Percentiles rank a stretch among this genome's conserved stretches.
These are phyloP conservation scores for Copromyces sp. DNA, from an alignment of 495 filamentous ascomycete species.

Conservation along the genomic window DNA sequence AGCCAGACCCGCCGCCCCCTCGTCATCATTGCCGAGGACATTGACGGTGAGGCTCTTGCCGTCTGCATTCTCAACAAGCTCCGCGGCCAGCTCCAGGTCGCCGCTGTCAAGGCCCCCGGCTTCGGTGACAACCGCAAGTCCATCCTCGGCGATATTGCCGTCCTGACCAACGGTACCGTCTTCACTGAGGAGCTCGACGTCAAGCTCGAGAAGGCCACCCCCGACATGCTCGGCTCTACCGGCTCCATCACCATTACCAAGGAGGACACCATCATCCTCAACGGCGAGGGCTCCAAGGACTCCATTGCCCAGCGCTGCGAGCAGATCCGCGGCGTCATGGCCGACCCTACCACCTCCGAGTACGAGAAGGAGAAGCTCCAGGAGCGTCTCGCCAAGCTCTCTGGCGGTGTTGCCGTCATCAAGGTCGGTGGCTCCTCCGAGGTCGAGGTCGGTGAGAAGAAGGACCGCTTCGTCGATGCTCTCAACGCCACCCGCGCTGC, in stretches of 20 bases:
- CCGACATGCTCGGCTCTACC: slow-evolving; percentile 92
- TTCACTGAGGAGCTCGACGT: slow-evolving; percentile 97
- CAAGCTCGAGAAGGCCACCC: slow-evolving; percentile 95
- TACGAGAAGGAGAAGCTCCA: slow-evolving; percentile 99
- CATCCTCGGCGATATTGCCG: slow-evolving; percentile 89
- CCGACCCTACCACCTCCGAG: slow-evolving; percentile 84
- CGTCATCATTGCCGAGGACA: slow-evolving; percentile 98
- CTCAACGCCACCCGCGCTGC: slow-evolving; percentile 97
- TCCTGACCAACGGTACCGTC: slow-evolving; percentile 93
- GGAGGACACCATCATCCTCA: slow-evolving; percentile 98
- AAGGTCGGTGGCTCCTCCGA: slow-evolving; percentile 96
- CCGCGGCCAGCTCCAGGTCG: slow-evolving; percentile 96
- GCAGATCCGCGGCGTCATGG: slow-evolving; percentile 96
- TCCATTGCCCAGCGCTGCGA: slow-evolving; percentile 89
- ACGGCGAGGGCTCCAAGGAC: slow-evolving; percentile 95
- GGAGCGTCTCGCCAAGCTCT: slow-evolving; percentile 98
- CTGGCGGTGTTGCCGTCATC: slow-evolving; percentile 97
- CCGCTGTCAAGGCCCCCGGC: slow-evolving; percentile 95
- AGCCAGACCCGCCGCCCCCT: slow-evolving; percentile 91
- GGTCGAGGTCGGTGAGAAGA: slow-evolving; percentile 99
- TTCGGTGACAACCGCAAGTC: slow-evolving; percentile 99
- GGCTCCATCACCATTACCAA: slow-evolving; percentile 99
- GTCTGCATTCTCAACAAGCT: slow-evolving; percentile 99
- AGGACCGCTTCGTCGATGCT: slow-evolving; percentile 97
- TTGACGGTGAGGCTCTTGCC: slow-evolving; percentile 95